Conservation (phyloP, 306 rosid genomes). For the Neltuma alba region DNA sequence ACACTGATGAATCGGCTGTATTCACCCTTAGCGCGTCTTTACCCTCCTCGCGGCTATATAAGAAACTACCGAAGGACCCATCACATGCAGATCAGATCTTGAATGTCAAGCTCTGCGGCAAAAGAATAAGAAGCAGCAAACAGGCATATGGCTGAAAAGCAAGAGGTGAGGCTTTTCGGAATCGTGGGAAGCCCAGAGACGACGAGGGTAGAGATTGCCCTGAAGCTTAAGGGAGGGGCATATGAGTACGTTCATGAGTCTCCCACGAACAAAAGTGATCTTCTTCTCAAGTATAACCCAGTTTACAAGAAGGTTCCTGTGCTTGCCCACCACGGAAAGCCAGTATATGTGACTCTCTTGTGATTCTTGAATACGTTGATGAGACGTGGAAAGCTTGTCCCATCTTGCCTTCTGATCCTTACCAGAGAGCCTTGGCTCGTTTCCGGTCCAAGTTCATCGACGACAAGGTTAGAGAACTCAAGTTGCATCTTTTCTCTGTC, state of each 20-base stretch:
- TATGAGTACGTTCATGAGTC: conserved; percentile 41
- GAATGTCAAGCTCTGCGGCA: not conserved
- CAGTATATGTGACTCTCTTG: conserved; percentile 42
- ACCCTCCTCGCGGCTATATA: not conserved
- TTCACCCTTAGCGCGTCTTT: not conserved
- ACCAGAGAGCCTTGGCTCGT: conserved; percentile 40
- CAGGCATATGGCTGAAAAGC: conserved; percentile 18
- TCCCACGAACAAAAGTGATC: conserved; percentile 37
- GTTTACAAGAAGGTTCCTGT: conserved; percentile 49
- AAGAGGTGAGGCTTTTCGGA: conserved; percentile 41
- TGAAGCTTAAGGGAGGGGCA: conserved; percentile 43
- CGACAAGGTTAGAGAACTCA: conserved; percentile 38
- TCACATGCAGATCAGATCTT: not conserved
- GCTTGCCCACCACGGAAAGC: conserved; percentile 45
- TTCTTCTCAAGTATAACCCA: conserved; percentile 43
- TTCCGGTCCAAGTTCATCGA: conserved; percentile 47
- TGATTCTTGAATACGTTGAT: conserved; percentile 52
- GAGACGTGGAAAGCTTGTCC: conserved; percentile 38
- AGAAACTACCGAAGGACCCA: not conserved
- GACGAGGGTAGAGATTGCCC: conserved; percentile 42
- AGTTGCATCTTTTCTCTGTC: not conserved
- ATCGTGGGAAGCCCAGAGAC: conserved; percentile 46
- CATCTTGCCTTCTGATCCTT: conserved; percentile 48
- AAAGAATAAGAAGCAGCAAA: not conserved
- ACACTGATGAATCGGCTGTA: not conserved